Evolutionary conservation across 768 basidiomycete species (phyloP).

Genomic region (Coprinopsis strossmayeri): DNA sequence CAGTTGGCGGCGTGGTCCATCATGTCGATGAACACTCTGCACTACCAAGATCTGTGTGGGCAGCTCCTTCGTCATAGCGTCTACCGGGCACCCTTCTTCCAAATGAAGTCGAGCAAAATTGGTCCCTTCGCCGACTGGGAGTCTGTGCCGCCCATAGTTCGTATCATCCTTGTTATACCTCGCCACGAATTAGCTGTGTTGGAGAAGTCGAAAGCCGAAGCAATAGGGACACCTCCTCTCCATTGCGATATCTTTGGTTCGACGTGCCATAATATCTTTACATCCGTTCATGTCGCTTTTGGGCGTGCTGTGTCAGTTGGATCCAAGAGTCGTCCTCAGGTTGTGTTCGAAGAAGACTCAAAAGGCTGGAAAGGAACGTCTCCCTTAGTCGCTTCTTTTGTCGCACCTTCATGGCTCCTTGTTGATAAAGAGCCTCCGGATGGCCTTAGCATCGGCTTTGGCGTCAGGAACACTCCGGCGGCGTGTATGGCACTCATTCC

Average conservation of each 20-base stretch:
- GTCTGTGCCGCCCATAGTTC: conserved; percentile 24
- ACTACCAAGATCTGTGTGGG: conserved; percentile 41
- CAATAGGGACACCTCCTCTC: conserved; percentile 26
- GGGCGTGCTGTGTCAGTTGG: conserved; percentile 19
- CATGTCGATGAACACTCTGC: conserved; percentile 16
- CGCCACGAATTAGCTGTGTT: conserved; percentile 22
- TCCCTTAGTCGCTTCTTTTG: conserved; percentile 29
- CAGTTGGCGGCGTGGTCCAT: conserved; percentile 9
- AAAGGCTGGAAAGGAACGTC: conserved; percentile 26
- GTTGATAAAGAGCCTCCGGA: conserved; percentile 13
- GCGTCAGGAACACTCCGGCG: conserved; percentile 19
- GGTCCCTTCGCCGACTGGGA: conserved; percentile 23
- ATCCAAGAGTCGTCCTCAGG: conserved; percentile 5
- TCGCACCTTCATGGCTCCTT: conserved; percentile 26
- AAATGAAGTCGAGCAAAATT: not conserved
- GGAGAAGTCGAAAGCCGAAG: conserved; percentile 15
- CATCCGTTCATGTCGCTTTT: conserved; percentile 26
- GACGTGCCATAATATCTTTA: conserved; percentile 24
- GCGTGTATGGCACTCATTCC: conserved; percentile 10
- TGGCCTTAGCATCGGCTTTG: conserved; percentile 19
- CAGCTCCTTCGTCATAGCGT: conserved; percentile 37
- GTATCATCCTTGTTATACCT: conserved; percentile 29
- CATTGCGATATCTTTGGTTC: conserved; percentile 25
- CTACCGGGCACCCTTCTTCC: conserved; percentile 10
- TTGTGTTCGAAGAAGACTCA: conserved; percentile 24